These are phyloP conservation scores for Draba incana DNA, from an alignment of 345 rosid genomes.

Conservation along the genomic window DNA sequence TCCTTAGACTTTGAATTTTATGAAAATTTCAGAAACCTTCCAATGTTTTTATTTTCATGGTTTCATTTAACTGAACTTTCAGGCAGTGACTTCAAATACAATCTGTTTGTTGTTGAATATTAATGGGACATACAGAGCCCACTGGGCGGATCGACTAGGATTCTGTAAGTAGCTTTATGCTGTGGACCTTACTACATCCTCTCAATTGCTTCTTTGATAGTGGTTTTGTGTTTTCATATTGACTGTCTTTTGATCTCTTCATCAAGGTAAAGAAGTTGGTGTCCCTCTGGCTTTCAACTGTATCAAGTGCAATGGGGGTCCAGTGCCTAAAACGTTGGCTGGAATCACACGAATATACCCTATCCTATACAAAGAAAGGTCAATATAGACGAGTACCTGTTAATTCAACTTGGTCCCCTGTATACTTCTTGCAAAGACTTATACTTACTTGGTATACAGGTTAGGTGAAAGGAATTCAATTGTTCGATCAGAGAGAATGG, in stretches of 20 bases:
- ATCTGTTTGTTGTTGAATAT: conserved; percentile 66
- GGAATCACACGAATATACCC: conserved; percentile 93
- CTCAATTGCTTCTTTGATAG: conserved; percentile 6
- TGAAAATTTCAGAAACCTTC: conserved; percentile 25
- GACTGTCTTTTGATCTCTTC: conserved; percentile 36
- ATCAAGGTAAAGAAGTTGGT: conserved; percentile 66
- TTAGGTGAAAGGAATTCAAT: conserved; percentile 62
- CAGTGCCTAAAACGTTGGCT: conserved; percentile 73
- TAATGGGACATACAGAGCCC: conserved; percentile 95
- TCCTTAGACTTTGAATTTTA: conserved; percentile 37
- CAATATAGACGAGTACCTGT: conserved; percentile 29
- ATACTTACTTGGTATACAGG: conserved; percentile 45
- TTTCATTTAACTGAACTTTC: conserved; percentile 41
- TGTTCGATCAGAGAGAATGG: conserved; percentile 89
- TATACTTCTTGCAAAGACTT: conserved; percentile 20
- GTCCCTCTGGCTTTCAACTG: conserved; percentile 86
- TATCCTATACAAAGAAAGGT: conserved; percentile 90
- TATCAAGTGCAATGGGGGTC: conserved; percentile 88
- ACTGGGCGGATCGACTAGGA: conserved; percentile 91
- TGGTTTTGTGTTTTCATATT: conserved; percentile 28
- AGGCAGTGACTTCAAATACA: conserved; percentile 57
- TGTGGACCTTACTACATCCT: conserved; percentile 23
- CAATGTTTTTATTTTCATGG: conserved; percentile 23
- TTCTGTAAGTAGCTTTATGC: conserved; percentile 64
- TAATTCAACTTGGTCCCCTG: conserved; percentile 29